A percentile compares a stretch with the other conserved stretches of the same genome.
Evolutionary conservation across 495 filamentous ascomycete genomes (phyloP).

Genomic region (Aspergillus haitiensis): DNA sequence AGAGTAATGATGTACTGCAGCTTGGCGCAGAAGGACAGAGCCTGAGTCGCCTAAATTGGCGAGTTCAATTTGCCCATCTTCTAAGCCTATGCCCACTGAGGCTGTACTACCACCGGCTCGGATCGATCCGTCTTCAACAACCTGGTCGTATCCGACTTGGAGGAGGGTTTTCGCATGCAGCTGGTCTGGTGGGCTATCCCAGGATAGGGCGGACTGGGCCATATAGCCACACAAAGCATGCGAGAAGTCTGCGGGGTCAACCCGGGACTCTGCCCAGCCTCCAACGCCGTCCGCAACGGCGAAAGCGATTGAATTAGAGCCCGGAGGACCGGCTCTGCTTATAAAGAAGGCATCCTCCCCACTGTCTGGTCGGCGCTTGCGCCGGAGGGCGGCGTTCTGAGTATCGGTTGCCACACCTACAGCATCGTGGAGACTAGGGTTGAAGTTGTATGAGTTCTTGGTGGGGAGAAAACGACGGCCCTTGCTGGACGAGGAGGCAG

Average conservation of each 20-base stretch:
- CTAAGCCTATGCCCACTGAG: conserved; percentile 70
- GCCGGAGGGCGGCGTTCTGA: conserved; percentile 31
- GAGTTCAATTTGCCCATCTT: conserved; percentile 72
- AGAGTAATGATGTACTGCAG: conserved; percentile 78
- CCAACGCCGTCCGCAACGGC: conserved; percentile 94
- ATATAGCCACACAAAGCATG: conserved; percentile 93
- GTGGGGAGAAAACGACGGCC: conserved; percentile 67
- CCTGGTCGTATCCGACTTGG: conserved; percentile 75
- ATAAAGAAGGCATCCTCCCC: conserved; percentile 98
- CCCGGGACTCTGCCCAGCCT: conserved; percentile 85
- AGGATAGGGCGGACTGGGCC: conserved; percentile 66
- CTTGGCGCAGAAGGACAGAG: conserved; percentile 79
- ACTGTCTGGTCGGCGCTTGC: conserved; percentile 61
- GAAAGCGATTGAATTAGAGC: conserved; percentile 61
- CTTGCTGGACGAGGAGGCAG: conserved; percentile 72
- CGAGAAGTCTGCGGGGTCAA: conserved; percentile 93
- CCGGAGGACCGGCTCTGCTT: conserved; percentile 61
- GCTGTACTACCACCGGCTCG: conserved; percentile 87
- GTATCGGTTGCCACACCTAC: conserved; percentile 52
- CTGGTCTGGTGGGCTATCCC: conserved; percentile 37
- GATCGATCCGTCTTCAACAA: conserved; percentile 71
- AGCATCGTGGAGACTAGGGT: conserved; percentile 57
- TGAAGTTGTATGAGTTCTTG: conserved; percentile 73
- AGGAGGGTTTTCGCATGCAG: conserved; percentile 72
- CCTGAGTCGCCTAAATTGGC: conserved; percentile 99